Percentiles rank a stretch among this genome's conserved stretches.
phyloP scores from a whole-genome alignment of 116 monocot species.

The Cymodocea nodosa region DNA sequence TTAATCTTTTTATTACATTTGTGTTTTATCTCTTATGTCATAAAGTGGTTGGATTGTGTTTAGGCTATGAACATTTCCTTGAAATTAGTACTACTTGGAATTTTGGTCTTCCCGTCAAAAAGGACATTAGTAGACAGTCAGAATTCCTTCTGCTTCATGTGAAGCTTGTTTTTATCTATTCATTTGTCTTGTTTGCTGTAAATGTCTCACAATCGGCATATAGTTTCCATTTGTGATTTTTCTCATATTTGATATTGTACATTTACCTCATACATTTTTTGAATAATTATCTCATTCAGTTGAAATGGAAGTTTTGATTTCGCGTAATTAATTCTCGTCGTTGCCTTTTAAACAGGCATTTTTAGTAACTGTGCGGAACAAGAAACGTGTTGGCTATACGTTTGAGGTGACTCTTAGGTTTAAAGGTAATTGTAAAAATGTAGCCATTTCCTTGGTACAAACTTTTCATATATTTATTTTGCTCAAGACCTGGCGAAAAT shows the following conservation, averaged over 20 bases:
- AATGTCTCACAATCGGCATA: not conserved
- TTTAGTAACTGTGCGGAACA: constrained; percentile 79
- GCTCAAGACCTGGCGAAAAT: too few relatives aligned
- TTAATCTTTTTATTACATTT: too few relatives aligned
- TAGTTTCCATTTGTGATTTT: too few relatives aligned
- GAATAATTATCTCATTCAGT: not conserved
- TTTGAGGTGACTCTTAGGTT: constrained; percentile 76
- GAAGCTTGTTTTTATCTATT: not conserved
- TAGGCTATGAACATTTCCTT: too few relatives aligned
- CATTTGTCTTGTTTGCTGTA: not conserved
- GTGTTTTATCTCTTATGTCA: too few relatives aligned
- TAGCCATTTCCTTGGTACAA: not conserved
- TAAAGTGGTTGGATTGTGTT: too few relatives aligned
- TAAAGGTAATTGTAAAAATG: constrained; percentile 32
- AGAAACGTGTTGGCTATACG: constrained; percentile 87
- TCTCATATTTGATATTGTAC: too few relatives aligned
- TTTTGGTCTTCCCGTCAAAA: too few relatives aligned
- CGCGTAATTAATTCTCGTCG: not conserved
- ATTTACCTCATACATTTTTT: too few relatives aligned
- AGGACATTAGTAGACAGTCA: too few relatives aligned
- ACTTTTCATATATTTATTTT: not conserved
- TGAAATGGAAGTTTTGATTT: not conserved
- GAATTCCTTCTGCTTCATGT: too few relatives aligned
- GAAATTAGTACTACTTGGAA: too few relatives aligned
- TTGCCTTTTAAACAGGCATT: constrained; percentile 46